Conservation (phyloP, 805 yeast genomes). For the Priceomyces castillae region DNA sequence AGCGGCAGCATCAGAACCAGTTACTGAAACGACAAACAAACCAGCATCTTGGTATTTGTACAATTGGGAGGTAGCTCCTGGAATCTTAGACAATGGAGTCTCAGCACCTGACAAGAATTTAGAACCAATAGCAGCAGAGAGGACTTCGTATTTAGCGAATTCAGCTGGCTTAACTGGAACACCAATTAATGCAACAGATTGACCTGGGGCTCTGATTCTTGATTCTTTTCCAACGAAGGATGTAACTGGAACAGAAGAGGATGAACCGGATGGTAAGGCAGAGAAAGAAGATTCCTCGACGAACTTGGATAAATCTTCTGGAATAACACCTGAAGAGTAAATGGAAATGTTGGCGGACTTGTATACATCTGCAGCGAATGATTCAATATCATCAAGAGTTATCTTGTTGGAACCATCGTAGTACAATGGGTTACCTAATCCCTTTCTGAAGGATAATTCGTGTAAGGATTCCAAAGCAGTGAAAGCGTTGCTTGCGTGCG, state of each 20-base stretch:
- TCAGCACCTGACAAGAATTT: conserved; percentile 55
- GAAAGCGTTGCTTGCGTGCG: conserved; percentile 49
- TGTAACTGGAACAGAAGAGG: conserved; percentile 39
- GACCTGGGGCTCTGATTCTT: conserved; percentile 62
- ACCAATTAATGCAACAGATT: conserved; percentile 75
- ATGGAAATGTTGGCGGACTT: conserved; percentile 69
- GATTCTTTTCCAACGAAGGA: conserved; percentile 63
- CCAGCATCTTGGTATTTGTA: conserved; percentile 75
- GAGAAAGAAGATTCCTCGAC: conserved; percentile 64
- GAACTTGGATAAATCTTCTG: conserved; percentile 65
- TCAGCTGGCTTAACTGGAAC: conserved; percentile 67
- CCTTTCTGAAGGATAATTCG: conserved; percentile 77
- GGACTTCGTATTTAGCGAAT: conserved; percentile 64
- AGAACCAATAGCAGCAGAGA: conserved; percentile 65
- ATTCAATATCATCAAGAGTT: conserved; percentile 62
- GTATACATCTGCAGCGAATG: conserved; percentile 66
- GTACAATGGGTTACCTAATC: conserved; percentile 80
- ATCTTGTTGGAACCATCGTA: conserved; percentile 61
- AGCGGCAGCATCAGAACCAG: conserved; percentile 55
- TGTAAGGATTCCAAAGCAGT: conserved; percentile 77
- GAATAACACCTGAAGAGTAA: conserved; percentile 69
- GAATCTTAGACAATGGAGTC: conserved; percentile 47
- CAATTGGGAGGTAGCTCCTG: conserved; percentile 52
- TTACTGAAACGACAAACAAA: conserved; percentile 67
- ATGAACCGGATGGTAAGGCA: conserved; percentile 59